These are phyloP conservation scores for Scheffersomyces illinoinensis DNA, from an alignment of 1,139 yeast species.

Conservation along the genomic window DNA sequence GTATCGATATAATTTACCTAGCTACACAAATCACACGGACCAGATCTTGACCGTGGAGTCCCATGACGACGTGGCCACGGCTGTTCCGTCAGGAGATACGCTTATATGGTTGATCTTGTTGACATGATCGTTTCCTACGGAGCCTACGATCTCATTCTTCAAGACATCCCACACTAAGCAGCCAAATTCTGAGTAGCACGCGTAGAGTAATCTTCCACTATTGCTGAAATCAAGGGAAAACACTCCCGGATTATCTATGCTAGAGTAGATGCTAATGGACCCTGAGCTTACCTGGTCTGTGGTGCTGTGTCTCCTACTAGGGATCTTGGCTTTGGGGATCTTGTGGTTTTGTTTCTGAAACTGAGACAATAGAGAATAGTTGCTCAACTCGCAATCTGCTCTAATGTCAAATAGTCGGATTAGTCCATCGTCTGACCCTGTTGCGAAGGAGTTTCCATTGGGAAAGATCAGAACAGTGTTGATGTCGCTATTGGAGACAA, in stretches of 20 bases:
- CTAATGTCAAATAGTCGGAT: conserved; percentile 76
- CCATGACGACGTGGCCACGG: conserved; percentile 71
- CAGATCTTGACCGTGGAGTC: conserved; percentile 68
- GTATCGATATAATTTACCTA: background rate
- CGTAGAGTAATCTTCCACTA: conserved; percentile 74
- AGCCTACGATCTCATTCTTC: conserved; percentile 64
- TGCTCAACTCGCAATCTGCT: conserved; percentile 68
- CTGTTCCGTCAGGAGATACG: conserved; percentile 75
- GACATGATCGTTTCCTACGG: conserved; percentile 53
- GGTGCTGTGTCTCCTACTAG: conserved; percentile 9
- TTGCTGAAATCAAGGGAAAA: conserved; percentile 70
- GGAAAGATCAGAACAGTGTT: conserved; percentile 69
- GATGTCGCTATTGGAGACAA: conserved; percentile 65
- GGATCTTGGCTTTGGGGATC: conserved; percentile 2
- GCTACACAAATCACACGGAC: conserved; percentile 34
- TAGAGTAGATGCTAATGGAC: conserved; percentile 17
- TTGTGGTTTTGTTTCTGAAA: conserved; percentile 3
- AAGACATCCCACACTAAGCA: conserved; percentile 81
- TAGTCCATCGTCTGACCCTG: conserved; percentile 80
- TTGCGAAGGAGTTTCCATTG: conserved; percentile 64
- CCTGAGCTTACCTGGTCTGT: conserved; percentile 1
- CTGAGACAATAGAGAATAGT: conserved; percentile 41
- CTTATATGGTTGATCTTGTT: conserved; percentile 64
- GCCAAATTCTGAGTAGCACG: conserved; percentile 75
- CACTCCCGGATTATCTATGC: conserved; percentile 62